phyloP scores from a whole-genome alignment of 208 protist genomes.

The Spongospora subterranea region DNA sequence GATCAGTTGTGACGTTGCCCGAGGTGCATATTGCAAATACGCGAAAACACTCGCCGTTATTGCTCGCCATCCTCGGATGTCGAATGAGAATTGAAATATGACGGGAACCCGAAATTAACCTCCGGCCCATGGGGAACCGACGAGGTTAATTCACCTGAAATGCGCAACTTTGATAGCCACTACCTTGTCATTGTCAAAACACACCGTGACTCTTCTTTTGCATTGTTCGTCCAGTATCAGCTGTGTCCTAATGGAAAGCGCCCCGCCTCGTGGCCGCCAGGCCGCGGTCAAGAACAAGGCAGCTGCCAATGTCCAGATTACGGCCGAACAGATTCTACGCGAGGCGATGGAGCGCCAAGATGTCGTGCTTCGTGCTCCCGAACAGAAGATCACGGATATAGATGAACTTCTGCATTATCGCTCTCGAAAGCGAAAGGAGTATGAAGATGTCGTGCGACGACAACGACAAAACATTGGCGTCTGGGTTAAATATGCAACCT shows the following conservation, averaged over 20 bases:
- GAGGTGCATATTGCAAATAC: too few species aligned
- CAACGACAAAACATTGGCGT: slow-evolving; percentile 66
- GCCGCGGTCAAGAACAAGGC: slow-evolving; percentile 84
- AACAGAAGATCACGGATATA: slow-evolving; percentile 90
- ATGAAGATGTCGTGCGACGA: slow-evolving; percentile 84
- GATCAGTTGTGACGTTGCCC: too few species aligned
- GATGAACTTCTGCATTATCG: slow-evolving; percentile 68
- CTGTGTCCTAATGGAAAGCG: background rate
- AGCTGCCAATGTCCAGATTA: slow-evolving; percentile 89
- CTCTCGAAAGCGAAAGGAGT: slow-evolving; percentile 87
- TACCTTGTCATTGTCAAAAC: too few species aligned
- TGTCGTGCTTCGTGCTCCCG: slow-evolving; percentile 76
- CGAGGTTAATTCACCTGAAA: too few species aligned
- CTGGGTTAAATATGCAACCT: slow-evolving; percentile 94
- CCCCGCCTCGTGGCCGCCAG: slow-evolving; percentile 7
- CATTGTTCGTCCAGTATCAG: too few species aligned
- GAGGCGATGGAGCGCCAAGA: slow-evolving; percentile 92
- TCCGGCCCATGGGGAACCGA: too few species aligned
- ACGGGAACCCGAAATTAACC: too few species aligned
- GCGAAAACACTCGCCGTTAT: too few species aligned
- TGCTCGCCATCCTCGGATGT: too few species aligned
- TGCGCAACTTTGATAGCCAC: too few species aligned
- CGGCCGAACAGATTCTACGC: slow-evolving; percentile 92
- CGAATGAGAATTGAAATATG: too few species aligned
- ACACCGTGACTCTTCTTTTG: too few species aligned